Evolutionary conservation across 2,329 filamentous ascomycete species (phyloP).

Genomic region (Aspergillus tanneri): DNA sequence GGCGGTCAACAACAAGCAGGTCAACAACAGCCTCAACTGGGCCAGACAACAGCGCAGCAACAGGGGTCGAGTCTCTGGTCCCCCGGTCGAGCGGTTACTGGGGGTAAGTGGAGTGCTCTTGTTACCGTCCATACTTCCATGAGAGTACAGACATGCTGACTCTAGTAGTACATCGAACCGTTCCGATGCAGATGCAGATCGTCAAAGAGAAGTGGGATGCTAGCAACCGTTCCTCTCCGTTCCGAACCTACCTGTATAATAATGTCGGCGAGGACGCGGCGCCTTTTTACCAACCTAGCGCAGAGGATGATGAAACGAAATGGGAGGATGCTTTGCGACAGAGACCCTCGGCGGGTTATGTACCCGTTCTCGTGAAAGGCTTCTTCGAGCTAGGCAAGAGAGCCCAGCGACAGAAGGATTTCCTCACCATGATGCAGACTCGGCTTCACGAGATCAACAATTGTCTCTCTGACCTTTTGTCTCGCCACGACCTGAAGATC

Average conservation of each 20-base stretch:
- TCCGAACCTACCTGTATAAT: conserved; percentile 65
- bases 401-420: conserved; percentile 57
- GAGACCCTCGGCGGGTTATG: conserved; percentile 57
- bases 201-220: conserved; percentile 64
- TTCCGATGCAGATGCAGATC: conserved; percentile 61
- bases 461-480: conserved; percentile 57
- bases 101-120: conserved; percentile 31
- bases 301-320: conserved; percentile 58
- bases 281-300: conserved; percentile 60
- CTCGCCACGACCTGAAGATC: conserved; percentile 60
- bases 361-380: conserved; percentile 60
- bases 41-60: conserved; percentile 40
- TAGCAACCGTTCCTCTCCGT: conserved; percentile 50
- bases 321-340: conserved; percentile 65
- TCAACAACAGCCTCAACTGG: conserved; percentile 41
- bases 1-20: conserved; percentile 29
- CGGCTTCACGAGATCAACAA: conserved; percentile 66
- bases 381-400: conserved; percentile 61
- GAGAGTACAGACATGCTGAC: conserved; percentile 15
- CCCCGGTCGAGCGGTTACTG: conserved; percentile 44
- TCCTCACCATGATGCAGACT: conserved; percentile 57
- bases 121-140: conserved; percentile 11
- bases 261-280: conserved; percentile 58
- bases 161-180: conserved; percentile 56
- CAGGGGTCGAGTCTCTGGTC: conserved; percentile 45